These are phyloP conservation scores for Aquilaria yunnanensis DNA, from an alignment of 345 rosid species.

Conservation along the genomic window DNA sequence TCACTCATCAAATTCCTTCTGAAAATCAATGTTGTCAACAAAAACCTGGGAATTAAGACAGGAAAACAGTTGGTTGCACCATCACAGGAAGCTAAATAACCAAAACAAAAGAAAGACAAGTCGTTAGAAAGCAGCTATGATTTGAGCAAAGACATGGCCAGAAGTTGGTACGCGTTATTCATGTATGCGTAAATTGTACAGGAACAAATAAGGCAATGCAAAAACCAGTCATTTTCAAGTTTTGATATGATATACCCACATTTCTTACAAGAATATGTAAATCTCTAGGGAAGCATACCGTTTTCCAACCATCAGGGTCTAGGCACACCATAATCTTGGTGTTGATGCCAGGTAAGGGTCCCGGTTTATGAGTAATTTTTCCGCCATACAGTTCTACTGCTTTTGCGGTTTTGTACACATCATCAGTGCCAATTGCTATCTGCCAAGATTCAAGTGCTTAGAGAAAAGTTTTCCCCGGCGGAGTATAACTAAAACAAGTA, in stretches of 20 bases:
- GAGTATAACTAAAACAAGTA: background rate
- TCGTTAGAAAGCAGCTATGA: too few relatives aligned
- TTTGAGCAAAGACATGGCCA: too few relatives aligned
- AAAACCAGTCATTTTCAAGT: background rate
- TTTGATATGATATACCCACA: too few relatives aligned
- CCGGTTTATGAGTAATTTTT: conserved; percentile 87
- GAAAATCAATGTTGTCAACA: conserved; percentile 30
- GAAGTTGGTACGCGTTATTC: background rate
- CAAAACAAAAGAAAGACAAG: background rate
- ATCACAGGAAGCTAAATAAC: background rate
- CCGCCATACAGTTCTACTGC: conserved; percentile 82
- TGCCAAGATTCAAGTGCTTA: conserved; percentile 21
- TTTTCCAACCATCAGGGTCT: conserved; percentile 98
- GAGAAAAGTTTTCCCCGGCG: background rate
- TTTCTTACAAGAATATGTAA: too few relatives aligned
- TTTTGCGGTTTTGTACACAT: conserved; percentile 91
- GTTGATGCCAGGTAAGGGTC: conserved; percentile 91
- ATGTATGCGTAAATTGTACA: background rate
- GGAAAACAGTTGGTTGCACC: background rate
- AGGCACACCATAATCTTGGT: conserved; percentile 96
- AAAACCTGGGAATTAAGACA: conserved; percentile 22
- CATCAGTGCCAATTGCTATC: conserved; percentile 97
- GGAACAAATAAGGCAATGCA: background rate
- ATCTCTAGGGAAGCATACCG: conserved; percentile 38
- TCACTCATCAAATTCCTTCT: conserved; percentile 52